Conservation (phyloP, 2,329 filamentous ascomycete genomes). For the Nemania sp. region DNA sequence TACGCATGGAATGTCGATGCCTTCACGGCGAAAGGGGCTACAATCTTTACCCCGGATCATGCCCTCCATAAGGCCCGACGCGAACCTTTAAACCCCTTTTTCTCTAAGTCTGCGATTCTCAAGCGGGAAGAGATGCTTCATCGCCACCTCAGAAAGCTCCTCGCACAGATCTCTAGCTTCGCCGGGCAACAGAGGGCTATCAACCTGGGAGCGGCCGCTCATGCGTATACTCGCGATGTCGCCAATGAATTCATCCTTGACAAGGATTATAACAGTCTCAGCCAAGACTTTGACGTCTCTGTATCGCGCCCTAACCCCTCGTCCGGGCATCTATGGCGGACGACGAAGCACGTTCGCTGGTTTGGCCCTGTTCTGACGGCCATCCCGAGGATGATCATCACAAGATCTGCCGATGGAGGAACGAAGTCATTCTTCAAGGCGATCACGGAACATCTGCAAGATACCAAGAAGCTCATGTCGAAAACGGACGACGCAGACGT, state of each 20-base stretch:
- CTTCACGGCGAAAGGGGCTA: slow-evolving; percentile 4
- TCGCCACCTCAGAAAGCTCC: background rate
- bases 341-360: background rate
- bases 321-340: background rate
- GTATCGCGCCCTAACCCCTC: background rate
- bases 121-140: slow-evolving; percentile 6
- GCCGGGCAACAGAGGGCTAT: background rate
- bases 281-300: background rate
- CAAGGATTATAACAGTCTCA: background rate
- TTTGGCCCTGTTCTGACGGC: background rate
- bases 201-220: background rate
- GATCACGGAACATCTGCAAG: background rate
- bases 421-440: background rate
- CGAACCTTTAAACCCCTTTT: slow-evolving; percentile 24
- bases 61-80: slow-evolving; percentile 24
- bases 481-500: background rate
- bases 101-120: slow-evolving; percentile 21
- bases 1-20: slow-evolving; percentile 17
- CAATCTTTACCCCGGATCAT: slow-evolving; percentile 9
- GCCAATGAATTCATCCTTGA: background rate
- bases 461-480: background rate
- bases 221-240: background rate
- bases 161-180: background rate
- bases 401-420: background rate
- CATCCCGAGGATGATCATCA: background rate